A percentile compares a stretch with the other conserved stretches of the same genome.
Evolutionary conservation across 441 rosid species (phyloP).

Genomic region (Populus tomentosa): DNA sequence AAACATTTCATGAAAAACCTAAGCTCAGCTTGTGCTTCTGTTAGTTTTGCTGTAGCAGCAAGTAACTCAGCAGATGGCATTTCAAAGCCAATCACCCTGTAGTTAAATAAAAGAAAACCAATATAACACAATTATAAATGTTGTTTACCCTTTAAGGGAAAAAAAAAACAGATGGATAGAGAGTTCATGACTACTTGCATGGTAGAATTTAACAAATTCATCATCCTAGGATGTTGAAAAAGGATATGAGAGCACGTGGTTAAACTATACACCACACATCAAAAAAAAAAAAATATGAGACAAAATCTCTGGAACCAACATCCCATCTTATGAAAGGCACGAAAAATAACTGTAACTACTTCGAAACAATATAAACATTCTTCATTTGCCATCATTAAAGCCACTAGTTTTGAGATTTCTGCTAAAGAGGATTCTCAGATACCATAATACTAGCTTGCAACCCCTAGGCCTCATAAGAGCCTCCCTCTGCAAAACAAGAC

Average conservation of each 20-base stretch:
- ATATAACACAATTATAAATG: neutral
- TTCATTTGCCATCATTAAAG: neutral
- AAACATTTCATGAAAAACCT: constrained; percentile 36
- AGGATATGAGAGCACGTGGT: no score
- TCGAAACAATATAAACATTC: neutral
- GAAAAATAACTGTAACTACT: neutral
- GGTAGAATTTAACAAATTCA: no score
- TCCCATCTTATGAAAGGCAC: neutral
- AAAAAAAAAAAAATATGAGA: neutral
- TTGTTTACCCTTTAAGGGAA: neutral
- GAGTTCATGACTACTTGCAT: no score
- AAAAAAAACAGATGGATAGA: no score
- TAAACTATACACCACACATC: no score
- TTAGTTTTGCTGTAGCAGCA: constrained; percentile 93
- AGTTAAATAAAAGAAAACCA: constrained; percentile 20
- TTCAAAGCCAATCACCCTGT: constrained; percentile 83
- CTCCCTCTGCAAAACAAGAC: neutral
- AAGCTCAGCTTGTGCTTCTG: constrained; percentile 87
- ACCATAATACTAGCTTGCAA: neutral
- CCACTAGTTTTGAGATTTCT: neutral
- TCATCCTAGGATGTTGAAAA: no score
- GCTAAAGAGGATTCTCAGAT: neutral
- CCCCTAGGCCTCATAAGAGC: neutral
- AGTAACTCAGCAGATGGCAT: constrained; percentile 94
- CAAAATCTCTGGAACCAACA: neutral